These are phyloP conservation scores for Colletotrichum sp. DNA, from an alignment of 2,329 filamentous ascomycete genomes.

Conservation along the genomic window DNA sequence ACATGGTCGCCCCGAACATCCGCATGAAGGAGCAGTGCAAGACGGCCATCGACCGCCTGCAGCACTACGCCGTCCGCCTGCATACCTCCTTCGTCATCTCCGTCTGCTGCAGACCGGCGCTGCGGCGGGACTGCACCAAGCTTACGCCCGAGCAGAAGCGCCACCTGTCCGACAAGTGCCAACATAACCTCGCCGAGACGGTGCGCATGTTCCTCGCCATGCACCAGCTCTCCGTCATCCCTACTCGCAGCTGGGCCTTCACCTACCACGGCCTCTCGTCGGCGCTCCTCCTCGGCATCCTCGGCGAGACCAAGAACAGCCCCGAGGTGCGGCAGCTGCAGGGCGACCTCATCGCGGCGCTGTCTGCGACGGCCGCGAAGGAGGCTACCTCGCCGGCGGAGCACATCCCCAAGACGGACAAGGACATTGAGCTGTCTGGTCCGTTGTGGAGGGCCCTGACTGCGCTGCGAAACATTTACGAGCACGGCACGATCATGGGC, in stretches of 20 bases:
- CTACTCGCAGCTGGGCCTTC: conserved; percentile 71
- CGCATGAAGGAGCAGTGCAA: conserved; percentile 67
- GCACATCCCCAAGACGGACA: conserved; percentile 59
- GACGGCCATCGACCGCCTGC: conserved; percentile 65
- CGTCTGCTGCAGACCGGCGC: conserved; percentile 66
- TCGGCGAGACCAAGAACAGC: conserved; percentile 67
- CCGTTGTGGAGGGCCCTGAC: conserved; percentile 65
- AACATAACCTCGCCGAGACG: conserved; percentile 66
- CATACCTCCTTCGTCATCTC: conserved; percentile 71
- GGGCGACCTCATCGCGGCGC: conserved; percentile 66
- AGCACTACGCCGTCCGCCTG: conserved; percentile 68
- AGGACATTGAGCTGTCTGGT: conserved; percentile 66
- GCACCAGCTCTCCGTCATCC: conserved; percentile 71
- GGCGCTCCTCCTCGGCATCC: conserved; percentile 66
- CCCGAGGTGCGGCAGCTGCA: conserved; percentile 68
- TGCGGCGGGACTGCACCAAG: conserved; percentile 57
- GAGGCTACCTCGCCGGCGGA: conserved; percentile 60
- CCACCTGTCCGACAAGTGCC: conserved; percentile 62
- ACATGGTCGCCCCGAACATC: conserved; percentile 55
- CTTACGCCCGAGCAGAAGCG: conserved; percentile 59
- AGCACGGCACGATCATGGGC: conserved; percentile 64
- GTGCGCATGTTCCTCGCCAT: conserved; percentile 73
- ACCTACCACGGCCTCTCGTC: conserved; percentile 72
- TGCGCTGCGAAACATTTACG: conserved; percentile 69
- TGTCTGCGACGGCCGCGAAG: conserved; percentile 69